Conservation (phyloP, 2,329 filamentous ascomycete species). For the Xylaria sp. region DNA sequence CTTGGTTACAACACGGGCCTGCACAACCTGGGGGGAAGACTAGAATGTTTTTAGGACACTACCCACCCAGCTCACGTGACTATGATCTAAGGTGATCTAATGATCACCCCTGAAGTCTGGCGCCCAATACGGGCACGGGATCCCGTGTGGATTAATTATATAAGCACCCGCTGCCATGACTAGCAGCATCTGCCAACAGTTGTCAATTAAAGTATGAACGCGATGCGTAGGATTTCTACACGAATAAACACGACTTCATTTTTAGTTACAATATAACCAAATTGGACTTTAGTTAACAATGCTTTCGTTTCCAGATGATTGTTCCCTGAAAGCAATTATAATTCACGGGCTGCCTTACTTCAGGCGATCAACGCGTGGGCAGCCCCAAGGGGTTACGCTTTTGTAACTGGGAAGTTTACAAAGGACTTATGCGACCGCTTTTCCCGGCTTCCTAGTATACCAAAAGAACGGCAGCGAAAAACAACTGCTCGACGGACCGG, state of each 20-base stretch:
- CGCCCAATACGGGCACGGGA: slow-evolving; percentile 4
- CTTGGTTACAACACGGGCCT: too few species aligned
- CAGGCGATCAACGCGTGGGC: background rate
- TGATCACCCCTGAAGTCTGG: too few species aligned
- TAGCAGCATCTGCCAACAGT: background rate
- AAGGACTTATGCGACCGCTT: slow-evolving; percentile 4
- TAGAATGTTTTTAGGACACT: too few species aligned
- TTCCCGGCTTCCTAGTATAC: background rate
- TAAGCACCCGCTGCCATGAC: background rate
- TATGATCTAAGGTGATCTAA: too few species aligned
- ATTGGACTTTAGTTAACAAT: background rate
- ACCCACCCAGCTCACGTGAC: too few species aligned
- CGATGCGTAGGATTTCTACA: background rate
- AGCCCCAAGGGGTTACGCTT: background rate
- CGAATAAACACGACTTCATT: slow-evolving; percentile 9
- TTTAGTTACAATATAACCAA: slow-evolving; percentile 12
- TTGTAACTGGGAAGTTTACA: slow-evolving; percentile 7
- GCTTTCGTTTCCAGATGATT: too few species aligned
- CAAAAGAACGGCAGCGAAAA: slow-evolving; percentile 2
- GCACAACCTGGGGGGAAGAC: too few species aligned
- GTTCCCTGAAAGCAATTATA: background rate
- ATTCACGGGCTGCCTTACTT: slow-evolving; percentile 3
- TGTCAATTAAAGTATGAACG: slow-evolving; percentile 4
- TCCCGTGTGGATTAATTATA: slow-evolving; percentile 1
- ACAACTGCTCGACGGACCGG: background rate